phyloP scores from a whole-genome alignment of 1,139 yeast species.

The Suhomyces atakaporum region DNA sequence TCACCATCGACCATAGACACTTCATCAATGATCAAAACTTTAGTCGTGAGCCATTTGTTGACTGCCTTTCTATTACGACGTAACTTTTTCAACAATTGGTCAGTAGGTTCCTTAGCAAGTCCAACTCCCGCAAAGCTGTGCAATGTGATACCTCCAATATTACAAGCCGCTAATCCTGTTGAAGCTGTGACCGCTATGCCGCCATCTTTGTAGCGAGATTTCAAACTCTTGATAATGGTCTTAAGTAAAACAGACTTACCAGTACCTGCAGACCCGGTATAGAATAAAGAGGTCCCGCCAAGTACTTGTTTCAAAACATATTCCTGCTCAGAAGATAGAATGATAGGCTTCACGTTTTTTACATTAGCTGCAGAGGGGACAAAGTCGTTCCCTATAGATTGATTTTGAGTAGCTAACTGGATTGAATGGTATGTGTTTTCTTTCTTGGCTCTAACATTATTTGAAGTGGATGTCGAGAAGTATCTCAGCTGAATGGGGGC shows the following conservation, averaged over 20 bases:
- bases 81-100: slow-evolving; percentile 52
- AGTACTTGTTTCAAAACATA: slow-evolving; percentile 37
- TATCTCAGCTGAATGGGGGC: slow-evolving; percentile 3
- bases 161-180: slow-evolving; percentile 91
- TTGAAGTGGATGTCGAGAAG: slow-evolving; percentile 10
- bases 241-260: slow-evolving; percentile 83
- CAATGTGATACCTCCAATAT: slow-evolving; percentile 83
- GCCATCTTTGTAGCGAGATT: slow-evolving; percentile 45
- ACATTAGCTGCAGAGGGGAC: slow-evolving; percentile 8
- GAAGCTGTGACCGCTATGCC: slow-evolving; percentile 86
- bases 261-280: slow-evolving; percentile 96
- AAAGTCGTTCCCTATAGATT: slow-evolving; percentile 1
- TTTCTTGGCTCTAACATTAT: slow-evolving; percentile 8
- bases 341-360: slow-evolving; percentile 38
- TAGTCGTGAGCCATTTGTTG: slow-evolving; percentile 61
- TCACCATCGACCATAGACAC: slow-evolving; percentile 86
- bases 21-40: slow-evolving; percentile 80
- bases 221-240: slow-evolving; percentile 65
- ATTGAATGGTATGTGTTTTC: slow-evolving; percentile 20
- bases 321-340: slow-evolving; percentile 46
- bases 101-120: slow-evolving; percentile 49
- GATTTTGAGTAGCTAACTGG: slow-evolving; percentile 25
- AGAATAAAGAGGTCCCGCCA: slow-evolving; percentile 63
- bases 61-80: slow-evolving; percentile 53
- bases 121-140: slow-evolving; percentile 91